Conservation (phyloP, 257 asterid species). For the Verbascum thapsus region DNA sequence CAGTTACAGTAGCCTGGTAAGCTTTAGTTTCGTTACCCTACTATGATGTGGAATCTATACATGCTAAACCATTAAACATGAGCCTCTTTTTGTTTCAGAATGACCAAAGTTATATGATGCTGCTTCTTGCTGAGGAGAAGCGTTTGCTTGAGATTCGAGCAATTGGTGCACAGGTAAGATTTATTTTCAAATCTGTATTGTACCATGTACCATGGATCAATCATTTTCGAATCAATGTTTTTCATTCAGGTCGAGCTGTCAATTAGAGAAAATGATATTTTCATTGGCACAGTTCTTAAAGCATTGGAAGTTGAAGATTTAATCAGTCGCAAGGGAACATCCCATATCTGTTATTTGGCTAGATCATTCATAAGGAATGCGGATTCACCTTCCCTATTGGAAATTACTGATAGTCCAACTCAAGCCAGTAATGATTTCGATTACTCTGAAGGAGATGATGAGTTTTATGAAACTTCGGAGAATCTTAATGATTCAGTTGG, state of each 20-base stretch:
- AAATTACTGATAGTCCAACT: constrained; percentile 37
- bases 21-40: constrained; percentile 27
- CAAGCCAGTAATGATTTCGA: constrained; percentile 38
- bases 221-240: constrained; percentile 26
- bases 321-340: constrained; percentile 48
- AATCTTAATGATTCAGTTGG: constrained; percentile 65
- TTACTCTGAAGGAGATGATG: constrained; percentile 83
- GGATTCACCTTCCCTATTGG: constrained; percentile 54
- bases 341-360: constrained; percentile 64
- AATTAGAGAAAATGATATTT: constrained; percentile 69
- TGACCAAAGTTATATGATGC: constrained; percentile 60
- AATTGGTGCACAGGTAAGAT: constrained; percentile 88
- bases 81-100: constrained; percentile 44
- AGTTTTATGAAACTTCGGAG: constrained; percentile 90
- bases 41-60: constrained; percentile 8
- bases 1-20: constrained; percentile 76
- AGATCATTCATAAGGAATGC: constrained; percentile 80
- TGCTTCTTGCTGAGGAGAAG: constrained; percentile 86
- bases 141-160: constrained; percentile 92
- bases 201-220: constrained; percentile 13
- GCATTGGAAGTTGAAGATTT: constrained; percentile 92
- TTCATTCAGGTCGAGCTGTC: constrained; percentile 81
- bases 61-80: constrained; percentile 23
- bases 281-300: constrained; percentile 85
- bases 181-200: constrained; percentile 17